Percentiles rank a stretch among this genome's conserved stretches.
Evolutionary conservation across 192 early-diverging fungal genomes (phyloP).

Genomic region (Coemansia sp.): DNA sequence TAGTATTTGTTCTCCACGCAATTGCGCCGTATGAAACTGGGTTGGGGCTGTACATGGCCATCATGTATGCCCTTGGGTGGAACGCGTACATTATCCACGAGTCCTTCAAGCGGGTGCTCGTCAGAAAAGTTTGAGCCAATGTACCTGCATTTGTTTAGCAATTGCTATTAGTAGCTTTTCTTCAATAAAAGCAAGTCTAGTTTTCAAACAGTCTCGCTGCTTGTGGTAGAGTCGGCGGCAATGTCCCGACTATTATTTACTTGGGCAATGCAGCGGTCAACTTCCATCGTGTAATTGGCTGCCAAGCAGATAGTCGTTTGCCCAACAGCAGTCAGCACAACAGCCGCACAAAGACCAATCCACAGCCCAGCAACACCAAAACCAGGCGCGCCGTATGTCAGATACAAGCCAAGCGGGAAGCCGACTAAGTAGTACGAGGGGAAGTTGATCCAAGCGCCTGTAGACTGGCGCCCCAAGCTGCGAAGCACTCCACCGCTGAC

Average conservation of each 20-base stretch:
- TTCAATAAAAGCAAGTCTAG: neutral
- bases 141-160: neutral
- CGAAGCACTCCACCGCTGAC: conserved; percentile 61
- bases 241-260: conserved; percentile 6
- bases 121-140: neutral
- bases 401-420: conserved; percentile 55
- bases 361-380: conserved; percentile 48
- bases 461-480: conserved; percentile 53
- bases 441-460: conserved; percentile 58
- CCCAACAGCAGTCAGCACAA: conserved; percentile 25
- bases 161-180: neutral
- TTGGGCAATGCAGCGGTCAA: conserved; percentile 29
- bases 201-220: neutral
- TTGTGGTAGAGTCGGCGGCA: neutral
- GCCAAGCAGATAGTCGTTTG: conserved; percentile 30
- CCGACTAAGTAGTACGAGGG: conserved; percentile 56
- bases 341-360: conserved; percentile 44
- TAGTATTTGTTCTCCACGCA: neutral
- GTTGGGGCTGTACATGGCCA: neutral
- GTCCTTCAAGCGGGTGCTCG: neutral
- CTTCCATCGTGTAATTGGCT: conserved; percentile 32
- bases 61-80: neutral
- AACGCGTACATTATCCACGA: neutral
- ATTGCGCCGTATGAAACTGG: neutral
- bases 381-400: conserved; percentile 48